These are phyloP conservation scores for Verruconis gallopava DNA, from an alignment of 2,329 filamentous ascomycete species.

Conservation along the genomic window DNA sequence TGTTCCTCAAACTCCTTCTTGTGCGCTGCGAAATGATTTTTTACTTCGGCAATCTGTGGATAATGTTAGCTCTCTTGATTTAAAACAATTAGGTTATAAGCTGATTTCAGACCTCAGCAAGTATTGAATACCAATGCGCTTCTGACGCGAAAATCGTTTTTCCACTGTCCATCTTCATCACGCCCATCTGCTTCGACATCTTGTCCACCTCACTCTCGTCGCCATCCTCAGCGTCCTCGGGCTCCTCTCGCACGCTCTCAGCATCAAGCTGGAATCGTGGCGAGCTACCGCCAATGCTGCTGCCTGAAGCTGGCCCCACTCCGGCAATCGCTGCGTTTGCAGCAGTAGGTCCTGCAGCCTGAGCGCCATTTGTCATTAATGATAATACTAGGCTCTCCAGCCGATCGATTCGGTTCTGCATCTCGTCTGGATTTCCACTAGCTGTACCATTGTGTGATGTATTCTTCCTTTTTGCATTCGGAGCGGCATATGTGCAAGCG, in stretches of 20 bases:
- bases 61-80: background rate
- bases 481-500: conserved; percentile 71
- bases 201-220: conserved; percentile 51
- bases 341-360: conserved; percentile 44
- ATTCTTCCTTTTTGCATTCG: conserved; percentile 58
- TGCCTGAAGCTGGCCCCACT: conserved; percentile 23
- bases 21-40: conserved; percentile 73
- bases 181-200: conserved; percentile 36
- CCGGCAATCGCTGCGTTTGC: conserved; percentile 44
- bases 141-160: conserved; percentile 36
- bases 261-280: conserved; percentile 36
- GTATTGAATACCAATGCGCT: conserved; percentile 39
- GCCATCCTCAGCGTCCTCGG: conserved; percentile 38
- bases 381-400: conserved; percentile 85
- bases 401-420: conserved; percentile 96
- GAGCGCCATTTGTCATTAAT: conserved; percentile 79
- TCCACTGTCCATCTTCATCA: conserved; percentile 40
- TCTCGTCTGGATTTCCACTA: conserved; percentile 67
- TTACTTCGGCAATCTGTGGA: conserved; percentile 81
- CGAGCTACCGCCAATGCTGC: conserved; percentile 27
- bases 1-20: conserved; percentile 83
- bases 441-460: conserved; percentile 34
- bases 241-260: conserved; percentile 40
- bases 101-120: conserved; percentile 32
- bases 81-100: conserved; percentile 6